phyloP scores from a whole-genome alignment of 345 rosid genomes.

The Cardamine resedifolia region DNA sequence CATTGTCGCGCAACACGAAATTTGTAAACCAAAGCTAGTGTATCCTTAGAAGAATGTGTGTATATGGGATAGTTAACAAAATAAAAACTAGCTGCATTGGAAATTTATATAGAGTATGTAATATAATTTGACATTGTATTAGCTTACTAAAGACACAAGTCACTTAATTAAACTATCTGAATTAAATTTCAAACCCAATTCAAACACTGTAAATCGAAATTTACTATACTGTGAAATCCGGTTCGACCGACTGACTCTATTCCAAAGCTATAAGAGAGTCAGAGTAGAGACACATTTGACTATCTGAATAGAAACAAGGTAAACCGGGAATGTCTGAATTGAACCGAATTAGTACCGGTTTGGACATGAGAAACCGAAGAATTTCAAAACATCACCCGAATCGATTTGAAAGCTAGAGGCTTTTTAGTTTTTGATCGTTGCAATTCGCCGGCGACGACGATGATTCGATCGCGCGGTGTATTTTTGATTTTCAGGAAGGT shows the following conservation, averaged over 20 bases:
- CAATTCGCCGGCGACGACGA: slow-evolving; percentile 29
- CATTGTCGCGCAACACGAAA: background rate
- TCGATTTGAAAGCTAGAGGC: background rate
- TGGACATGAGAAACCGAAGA: background rate
- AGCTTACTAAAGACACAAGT: too few relatives aligned
- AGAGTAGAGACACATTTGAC: background rate
- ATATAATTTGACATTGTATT: too few relatives aligned
- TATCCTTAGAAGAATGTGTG: background rate
- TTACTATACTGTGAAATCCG: background rate
- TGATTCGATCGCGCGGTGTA: slow-evolving; percentile 18
- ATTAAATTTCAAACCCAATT: background rate
- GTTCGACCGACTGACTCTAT: background rate
- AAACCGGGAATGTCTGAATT: background rate
- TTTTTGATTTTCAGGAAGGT: background rate
- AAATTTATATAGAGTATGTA: background rate
- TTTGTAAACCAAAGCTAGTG: background rate
- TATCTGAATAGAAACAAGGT: background rate
- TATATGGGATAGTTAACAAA: background rate
- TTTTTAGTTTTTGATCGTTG: background rate
- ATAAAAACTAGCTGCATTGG: background rate
- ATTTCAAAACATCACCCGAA: background rate
- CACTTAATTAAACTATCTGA: too few relatives aligned
- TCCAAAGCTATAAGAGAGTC: background rate
- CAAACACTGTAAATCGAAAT: background rate
- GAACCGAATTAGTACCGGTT: background rate